phyloP scores from a whole-genome alignment of 2,329 filamentous ascomycete species.

The Immersiporthe knoxdaviesiana region DNA sequence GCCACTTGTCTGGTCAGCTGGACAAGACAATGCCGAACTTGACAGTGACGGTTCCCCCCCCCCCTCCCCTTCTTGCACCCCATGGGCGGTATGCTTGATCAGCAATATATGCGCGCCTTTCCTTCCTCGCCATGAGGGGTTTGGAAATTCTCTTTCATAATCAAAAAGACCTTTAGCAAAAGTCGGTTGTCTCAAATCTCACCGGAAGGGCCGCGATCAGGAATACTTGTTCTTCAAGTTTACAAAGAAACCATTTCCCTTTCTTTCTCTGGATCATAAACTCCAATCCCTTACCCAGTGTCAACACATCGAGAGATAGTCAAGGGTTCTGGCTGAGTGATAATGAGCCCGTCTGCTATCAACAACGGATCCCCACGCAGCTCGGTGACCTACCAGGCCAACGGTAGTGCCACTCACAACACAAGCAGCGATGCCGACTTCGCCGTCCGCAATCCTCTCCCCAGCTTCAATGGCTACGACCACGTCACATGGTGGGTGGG shows the following conservation, averaged over 20 bases:
- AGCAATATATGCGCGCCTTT: slow-evolving; percentile 23
- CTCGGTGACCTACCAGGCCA: slow-evolving; percentile 44
- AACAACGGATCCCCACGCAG: slow-evolving; percentile 49
- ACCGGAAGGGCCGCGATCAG: neutral
- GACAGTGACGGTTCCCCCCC: neutral
- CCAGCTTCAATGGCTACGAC: slow-evolving; percentile 81
- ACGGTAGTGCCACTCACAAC: slow-evolving; percentile 37
- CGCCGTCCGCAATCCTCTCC: slow-evolving; percentile 53
- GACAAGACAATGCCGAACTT: slow-evolving; percentile 11
- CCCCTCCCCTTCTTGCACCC: no score
- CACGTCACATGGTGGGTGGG: slow-evolving; percentile 96
- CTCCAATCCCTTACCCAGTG: neutral
- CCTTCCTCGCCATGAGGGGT: neutral
- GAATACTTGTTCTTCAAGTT: neutral
- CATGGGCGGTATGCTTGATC: neutral
- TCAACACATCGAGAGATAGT: slow-evolving; percentile 8
- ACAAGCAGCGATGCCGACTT: slow-evolving; percentile 54
- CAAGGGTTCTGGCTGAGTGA: slow-evolving; percentile 34
- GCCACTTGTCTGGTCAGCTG: slow-evolving; percentile 2
- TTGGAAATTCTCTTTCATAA: neutral
- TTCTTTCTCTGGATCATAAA: neutral
- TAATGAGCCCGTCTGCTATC: slow-evolving; percentile 64
- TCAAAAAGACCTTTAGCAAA: neutral
- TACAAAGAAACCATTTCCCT: no score
- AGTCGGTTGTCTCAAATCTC: neutral